Evolutionary conservation across 768 basidiomycete genomes (phyloP).

Genomic region (Tulasnella sp.): DNA sequence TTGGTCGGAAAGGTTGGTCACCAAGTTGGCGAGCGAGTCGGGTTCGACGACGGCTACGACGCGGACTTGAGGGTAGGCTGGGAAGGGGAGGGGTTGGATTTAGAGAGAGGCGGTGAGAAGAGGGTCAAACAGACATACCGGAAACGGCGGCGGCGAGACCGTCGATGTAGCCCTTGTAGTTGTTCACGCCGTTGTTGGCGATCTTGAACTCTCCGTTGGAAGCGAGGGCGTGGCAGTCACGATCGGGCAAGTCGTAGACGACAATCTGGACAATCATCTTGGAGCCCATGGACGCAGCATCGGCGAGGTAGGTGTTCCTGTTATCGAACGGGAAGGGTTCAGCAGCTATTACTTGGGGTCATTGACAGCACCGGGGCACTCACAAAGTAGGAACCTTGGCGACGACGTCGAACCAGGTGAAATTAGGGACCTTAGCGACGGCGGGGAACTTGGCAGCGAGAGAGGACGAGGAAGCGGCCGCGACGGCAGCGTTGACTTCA

Average conservation of each 20-base stretch:
- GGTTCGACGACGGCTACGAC: conserved; percentile 57
- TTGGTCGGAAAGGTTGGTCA: conserved; percentile 49
- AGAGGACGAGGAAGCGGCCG: conserved; percentile 37
- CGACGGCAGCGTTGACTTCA: conserved; percentile 42
- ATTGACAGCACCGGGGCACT: no score
- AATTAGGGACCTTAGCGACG: conserved; percentile 49
- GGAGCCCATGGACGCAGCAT: conserved; percentile 33
- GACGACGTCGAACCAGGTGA: conserved; percentile 49
- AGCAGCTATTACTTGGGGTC: no score
- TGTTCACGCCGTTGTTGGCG: conserved; percentile 23
- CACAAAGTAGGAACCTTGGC: conserved; percentile 42
- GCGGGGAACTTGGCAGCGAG: conserved; percentile 38
- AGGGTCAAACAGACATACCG: conserved; percentile 27
- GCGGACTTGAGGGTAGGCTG: conserved; percentile 45
- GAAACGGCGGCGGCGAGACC: conserved; percentile 46
- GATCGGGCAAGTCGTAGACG: conserved; percentile 46
- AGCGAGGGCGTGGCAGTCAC: conserved; percentile 27
- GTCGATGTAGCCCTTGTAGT: conserved; percentile 46
- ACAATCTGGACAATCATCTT: conserved; percentile 36
- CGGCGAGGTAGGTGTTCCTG: conserved; percentile 57
- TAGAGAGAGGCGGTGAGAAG: not conserved
- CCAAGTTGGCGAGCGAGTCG: conserved; percentile 56
- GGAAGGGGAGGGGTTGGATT: not conserved
- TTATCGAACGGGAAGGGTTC: no score
- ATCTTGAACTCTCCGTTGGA: conserved; percentile 26